Percentiles rank a stretch among this genome's conserved stretches.
These are phyloP conservation scores for Pyrenophora tritici-repentis DNA, from an alignment of 2,329 filamentous ascomycete species.

Conservation along the genomic window DNA sequence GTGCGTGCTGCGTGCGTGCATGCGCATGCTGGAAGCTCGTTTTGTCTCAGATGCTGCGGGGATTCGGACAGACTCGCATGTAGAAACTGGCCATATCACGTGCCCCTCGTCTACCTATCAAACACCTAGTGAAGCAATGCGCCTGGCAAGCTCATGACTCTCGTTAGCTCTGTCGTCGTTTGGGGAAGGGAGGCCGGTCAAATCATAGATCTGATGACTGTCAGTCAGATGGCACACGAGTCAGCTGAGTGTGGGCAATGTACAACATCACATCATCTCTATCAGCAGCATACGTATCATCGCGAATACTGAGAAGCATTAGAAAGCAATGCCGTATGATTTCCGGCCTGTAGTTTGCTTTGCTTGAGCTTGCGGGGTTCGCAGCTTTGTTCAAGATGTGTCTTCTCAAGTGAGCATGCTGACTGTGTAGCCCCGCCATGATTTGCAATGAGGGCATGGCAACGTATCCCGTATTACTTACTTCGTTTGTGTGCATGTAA, in stretches of 20 bases:
- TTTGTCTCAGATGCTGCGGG: constrained; percentile 5
- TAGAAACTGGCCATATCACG: not conserved
- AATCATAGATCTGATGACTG: not conserved
- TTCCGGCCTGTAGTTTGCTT: too few relatives aligned
- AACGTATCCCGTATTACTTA: too few relatives aligned
- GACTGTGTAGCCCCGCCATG: not conserved
- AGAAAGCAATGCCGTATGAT: too few relatives aligned
- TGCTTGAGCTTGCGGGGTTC: too few relatives aligned
- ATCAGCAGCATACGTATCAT: not conserved
- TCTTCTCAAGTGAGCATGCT: not conserved
- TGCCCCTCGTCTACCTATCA: not conserved
- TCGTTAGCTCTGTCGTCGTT: not conserved
- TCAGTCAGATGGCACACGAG: too few relatives aligned
- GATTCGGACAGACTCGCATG: not conserved
- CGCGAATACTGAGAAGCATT: too few relatives aligned
- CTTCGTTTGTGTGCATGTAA: too few relatives aligned
- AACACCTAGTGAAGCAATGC: not conserved
- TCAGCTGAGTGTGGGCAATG: too few relatives aligned
- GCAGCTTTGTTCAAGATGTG: not conserved
- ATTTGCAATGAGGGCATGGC: not conserved
- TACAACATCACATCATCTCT: not conserved
- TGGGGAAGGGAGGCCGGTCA: not conserved
- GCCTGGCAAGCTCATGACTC: not conserved
- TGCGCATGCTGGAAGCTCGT: constrained; percentile 7
- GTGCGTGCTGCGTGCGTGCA: constrained; percentile 2